A percentile compares a stretch with the other conserved stretches of the same genome.
Conservation (phyloP, 345 rosid genomes). For the Salix koriyanagi region DNA sequence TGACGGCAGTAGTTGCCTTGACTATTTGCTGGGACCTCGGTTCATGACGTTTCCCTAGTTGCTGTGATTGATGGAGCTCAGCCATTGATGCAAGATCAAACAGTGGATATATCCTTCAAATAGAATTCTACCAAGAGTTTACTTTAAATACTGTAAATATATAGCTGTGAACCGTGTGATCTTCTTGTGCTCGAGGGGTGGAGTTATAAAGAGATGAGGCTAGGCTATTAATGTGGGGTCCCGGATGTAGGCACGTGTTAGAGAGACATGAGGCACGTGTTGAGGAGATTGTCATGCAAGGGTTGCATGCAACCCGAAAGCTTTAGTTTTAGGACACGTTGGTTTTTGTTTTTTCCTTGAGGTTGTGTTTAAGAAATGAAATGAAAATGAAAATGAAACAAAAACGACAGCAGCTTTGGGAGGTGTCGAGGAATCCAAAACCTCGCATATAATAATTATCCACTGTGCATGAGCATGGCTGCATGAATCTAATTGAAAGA, state of each 20-base stretch:
- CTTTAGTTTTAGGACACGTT: slow-evolving; percentile 34
- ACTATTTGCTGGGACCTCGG: slow-evolving; percentile 56
- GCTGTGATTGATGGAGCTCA: slow-evolving; percentile 23
- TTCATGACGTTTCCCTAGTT: slow-evolving; percentile 7
- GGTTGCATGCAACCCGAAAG: slow-evolving; percentile 32
- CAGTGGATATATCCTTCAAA: background rate
- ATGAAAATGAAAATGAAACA: background rate
- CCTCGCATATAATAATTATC: background rate
- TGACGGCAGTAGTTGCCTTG: slow-evolving; percentile 73
- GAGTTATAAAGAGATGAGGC: slow-evolving; percentile 14
- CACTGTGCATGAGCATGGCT: background rate
- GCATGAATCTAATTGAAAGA: background rate
- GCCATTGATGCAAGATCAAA: slow-evolving; percentile 33
- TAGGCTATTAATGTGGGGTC: background rate
- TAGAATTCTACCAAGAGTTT: background rate
- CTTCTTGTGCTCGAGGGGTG: background rate
- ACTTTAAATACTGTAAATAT: background rate
- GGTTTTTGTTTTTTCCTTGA: slow-evolving; percentile 13
- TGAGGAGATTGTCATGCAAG: slow-evolving; percentile 40
- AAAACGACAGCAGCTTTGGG: background rate
- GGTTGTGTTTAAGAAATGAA: background rate
- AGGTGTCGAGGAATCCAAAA: background rate
- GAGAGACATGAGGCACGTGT: slow-evolving; percentile 36
- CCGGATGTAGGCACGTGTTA: slow-evolving; percentile 22
- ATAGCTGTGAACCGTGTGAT: too few relatives aligned